phyloP scores from a whole-genome alignment of 305 asterid genomes.

The Solanum aculeatissimum region DNA sequence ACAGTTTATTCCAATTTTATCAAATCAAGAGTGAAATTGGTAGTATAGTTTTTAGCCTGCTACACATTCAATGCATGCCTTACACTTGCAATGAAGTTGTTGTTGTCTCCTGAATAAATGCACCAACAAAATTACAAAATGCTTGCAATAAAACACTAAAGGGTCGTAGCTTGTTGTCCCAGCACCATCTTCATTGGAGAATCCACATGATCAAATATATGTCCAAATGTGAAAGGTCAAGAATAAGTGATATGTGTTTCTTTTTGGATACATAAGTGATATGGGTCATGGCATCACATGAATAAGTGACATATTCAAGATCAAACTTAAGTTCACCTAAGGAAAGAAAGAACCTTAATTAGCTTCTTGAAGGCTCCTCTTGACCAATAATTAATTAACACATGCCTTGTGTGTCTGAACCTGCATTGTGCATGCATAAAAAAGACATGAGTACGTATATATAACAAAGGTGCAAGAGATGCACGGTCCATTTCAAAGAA shows the following conservation, averaged over 20 bases:
- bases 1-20: neutral
- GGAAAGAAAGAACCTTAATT: neutral
- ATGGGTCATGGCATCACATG: neutral
- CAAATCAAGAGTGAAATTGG: constrained; percentile 4
- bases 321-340: neutral
- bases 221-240: neutral
- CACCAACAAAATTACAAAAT: constrained; percentile 8
- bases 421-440: neutral
- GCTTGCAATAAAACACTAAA: neutral
- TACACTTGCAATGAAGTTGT: constrained; percentile 9
- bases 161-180: neutral
- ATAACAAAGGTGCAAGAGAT: neutral
- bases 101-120: neutral
- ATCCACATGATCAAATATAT: neutral
- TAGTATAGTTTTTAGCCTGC: neutral
- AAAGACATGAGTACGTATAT: neutral
- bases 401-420: neutral
- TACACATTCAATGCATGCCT: constrained; percentile 21
- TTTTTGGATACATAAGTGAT: neutral
- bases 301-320: neutral
- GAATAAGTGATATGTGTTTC: neutral
- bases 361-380: neutral
- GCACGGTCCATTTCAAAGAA: too few relatives aligned
- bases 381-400: neutral
- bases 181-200: neutral